Evolutionary conservation across 2,329 filamentous ascomycete species (phyloP).

Genomic region (Cladorrhinum sp.): DNA sequence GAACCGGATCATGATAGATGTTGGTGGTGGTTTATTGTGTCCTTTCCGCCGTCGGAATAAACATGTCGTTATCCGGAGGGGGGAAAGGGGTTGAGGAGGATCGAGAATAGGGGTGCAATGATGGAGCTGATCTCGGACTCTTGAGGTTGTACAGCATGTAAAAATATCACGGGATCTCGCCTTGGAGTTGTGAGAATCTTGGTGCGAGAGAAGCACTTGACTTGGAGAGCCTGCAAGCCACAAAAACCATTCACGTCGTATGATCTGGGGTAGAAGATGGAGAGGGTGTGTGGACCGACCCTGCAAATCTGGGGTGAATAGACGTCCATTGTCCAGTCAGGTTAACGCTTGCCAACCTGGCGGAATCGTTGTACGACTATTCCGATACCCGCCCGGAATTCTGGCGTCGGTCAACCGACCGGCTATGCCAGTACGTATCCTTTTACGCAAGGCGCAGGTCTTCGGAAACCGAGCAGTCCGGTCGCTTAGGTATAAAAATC

Average conservation of each 20-base stretch:
- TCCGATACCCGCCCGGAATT: conserved; percentile 20
- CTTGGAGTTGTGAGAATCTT: neutral
- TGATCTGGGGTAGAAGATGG: conserved; percentile 8
- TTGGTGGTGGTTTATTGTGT: neutral
- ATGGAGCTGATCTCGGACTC: neutral
- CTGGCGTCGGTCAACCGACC: conserved; percentile 18
- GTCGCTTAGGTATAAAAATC: conserved; percentile 4
- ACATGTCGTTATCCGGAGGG: neutral
- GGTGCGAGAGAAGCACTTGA: conserved; percentile 18
- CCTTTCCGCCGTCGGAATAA: neutral
- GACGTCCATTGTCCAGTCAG: neutral
- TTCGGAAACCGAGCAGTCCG: conserved; percentile 7
- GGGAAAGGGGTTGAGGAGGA: neutral
- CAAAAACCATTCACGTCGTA: conserved; percentile 10
- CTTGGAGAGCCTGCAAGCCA: conserved; percentile 17
- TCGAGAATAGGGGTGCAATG: neutral
- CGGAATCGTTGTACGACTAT: conserved; percentile 22
- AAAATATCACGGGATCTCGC: neutral
- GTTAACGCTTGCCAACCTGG: conserved; percentile 4
- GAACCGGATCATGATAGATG: neutral
- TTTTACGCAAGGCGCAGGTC: neutral
- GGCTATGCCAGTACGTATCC: neutral
- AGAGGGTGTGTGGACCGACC: conserved; percentile 8
- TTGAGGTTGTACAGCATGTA: neutral
- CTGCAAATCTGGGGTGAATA: conserved; percentile 12